phyloP scores from a whole-genome alignment of 345 rosid genomes.

The Eucalyptus polybractea region DNA sequence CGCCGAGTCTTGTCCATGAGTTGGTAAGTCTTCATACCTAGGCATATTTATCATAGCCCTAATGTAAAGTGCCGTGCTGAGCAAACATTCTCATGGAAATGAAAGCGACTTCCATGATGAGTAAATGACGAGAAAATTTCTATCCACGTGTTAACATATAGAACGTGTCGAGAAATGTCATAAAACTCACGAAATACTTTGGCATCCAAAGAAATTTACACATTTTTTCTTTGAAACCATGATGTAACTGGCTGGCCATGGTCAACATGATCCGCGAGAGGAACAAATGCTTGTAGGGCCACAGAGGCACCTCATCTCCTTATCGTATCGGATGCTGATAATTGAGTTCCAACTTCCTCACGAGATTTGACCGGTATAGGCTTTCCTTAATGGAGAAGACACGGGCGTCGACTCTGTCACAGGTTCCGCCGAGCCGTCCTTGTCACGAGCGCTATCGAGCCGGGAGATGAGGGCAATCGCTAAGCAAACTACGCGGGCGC shows the following conservation, averaged over 20 bases:
- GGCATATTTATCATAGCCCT: neutral
- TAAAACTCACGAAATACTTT: neutral
- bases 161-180: neutral
- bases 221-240: neutral
- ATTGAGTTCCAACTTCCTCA: neutral
- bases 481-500: neutral
- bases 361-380: neutral
- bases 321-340: neutral
- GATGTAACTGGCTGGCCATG: neutral
- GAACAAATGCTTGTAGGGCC: neutral
- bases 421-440: neutral
- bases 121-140: no score
- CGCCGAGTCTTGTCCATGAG: neutral
- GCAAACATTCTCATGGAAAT: no score
- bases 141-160: no score
- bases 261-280: neutral
- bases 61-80: neutral
- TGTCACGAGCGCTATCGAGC: neutral
- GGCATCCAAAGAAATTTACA: neutral
- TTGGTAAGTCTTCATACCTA: neutral
- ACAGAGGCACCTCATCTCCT: neutral
- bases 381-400: neutral
- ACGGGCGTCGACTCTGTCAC: neutral
- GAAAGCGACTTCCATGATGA: neutral
- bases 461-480: neutral